Percentiles rank a stretch among this genome's conserved stretches.
Conservation (phyloP, 2,329 filamentous ascomycete species). For the Nothopassalora personata region DNA sequence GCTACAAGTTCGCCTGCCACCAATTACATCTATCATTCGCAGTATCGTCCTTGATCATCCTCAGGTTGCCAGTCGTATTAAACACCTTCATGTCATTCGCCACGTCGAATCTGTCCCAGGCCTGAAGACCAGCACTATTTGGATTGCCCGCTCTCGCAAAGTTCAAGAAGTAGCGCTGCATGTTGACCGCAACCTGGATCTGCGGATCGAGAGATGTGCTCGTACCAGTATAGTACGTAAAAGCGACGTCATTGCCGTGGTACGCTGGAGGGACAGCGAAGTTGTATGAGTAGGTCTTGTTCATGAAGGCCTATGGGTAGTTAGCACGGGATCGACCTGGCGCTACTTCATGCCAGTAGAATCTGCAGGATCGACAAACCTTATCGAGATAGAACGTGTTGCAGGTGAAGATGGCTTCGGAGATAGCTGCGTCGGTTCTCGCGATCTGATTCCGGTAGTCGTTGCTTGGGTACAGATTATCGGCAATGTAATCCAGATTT, state of each 20-base stretch:
- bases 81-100: conserved; percentile 43
- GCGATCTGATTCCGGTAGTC: conserved; percentile 43
- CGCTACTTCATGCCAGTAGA: not conserved
- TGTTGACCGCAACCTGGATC: conserved; percentile 34
- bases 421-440: conserved; percentile 39
- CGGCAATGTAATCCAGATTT: conserved; percentile 38
- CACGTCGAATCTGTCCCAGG: conserved; percentile 45
- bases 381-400: conserved; percentile 48
- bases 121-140: conserved; percentile 35
- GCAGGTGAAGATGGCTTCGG: conserved; percentile 47
- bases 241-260: conserved; percentile 50
- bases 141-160: conserved; percentile 40
- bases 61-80: conserved; percentile 23
- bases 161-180: conserved; percentile 44
- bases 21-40: conserved; percentile 47
- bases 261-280: conserved; percentile 50
- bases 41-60: conserved; percentile 39
- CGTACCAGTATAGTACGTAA: conserved; percentile 47
- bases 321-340: not conserved
- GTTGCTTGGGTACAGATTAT: conserved; percentile 46
- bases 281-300: conserved; percentile 48
- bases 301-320: conserved; percentile 20
- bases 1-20: conserved; percentile 49
- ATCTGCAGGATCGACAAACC: conserved; percentile 23
- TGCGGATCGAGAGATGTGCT: conserved; percentile 8